Evolutionary conservation across 768 basidiomycete genomes (phyloP).

Genomic region (Tylopilus intermedius): DNA sequence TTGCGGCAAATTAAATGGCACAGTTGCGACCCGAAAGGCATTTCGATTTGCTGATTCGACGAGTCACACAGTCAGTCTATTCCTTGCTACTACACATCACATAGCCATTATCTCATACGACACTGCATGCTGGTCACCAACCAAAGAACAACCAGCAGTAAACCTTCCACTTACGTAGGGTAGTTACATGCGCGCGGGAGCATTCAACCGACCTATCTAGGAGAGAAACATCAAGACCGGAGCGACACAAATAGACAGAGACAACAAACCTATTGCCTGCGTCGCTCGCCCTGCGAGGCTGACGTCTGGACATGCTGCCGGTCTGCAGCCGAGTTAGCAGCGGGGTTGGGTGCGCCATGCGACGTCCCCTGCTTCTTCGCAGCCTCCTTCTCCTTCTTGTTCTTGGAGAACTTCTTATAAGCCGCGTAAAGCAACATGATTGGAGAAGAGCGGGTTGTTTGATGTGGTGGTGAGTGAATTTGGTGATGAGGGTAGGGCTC

Average conservation of each 20-base stretch:
- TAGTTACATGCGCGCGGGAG: neutral
- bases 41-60: conserved; percentile 16
- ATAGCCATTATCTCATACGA: neutral
- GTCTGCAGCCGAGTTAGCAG: neutral
- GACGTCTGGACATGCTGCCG: neutral
- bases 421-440: conserved; percentile 13
- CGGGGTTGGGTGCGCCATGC: neutral
- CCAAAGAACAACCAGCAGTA: neutral
- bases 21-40: conserved; percentile 13
- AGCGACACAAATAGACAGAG: neutral
- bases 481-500: neutral
- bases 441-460: neutral
- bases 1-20: neutral
- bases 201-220: neutral
- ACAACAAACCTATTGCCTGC: conserved; percentile 11
- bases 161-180: conserved; percentile 6
- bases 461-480: neutral
- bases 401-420: conserved; percentile 27
- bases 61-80: conserved; percentile 8
- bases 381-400: conserved; percentile 16
- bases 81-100: neutral
- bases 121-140: conserved; percentile 10
- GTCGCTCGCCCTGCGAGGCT: neutral
- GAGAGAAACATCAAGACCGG: neutral
- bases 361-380: neutral